Evolutionary conservation across 495 filamentous ascomycete species (phyloP).

Genomic region (Aspergillus sclerotiicarbonarius): DNA sequence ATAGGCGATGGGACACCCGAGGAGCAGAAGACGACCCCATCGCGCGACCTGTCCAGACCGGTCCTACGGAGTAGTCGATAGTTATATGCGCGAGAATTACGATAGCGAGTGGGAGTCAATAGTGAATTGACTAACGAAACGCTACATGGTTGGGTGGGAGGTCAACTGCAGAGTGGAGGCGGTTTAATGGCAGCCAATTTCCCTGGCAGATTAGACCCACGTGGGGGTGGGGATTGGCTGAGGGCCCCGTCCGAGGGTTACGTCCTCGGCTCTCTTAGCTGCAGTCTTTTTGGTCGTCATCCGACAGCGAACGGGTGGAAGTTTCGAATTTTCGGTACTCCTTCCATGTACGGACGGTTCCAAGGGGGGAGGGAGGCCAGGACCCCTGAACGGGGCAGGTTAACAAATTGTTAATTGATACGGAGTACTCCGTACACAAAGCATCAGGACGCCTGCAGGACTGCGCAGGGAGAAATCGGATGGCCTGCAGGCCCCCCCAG

Average conservation of each 20-base stretch:
- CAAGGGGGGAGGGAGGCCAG: not conserved
- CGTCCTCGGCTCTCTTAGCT: not conserved
- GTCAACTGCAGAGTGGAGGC: not conserved
- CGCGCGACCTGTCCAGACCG: not conserved
- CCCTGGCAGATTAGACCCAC: conserved; percentile 22
- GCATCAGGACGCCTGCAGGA: not conserved
- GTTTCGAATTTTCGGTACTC: not conserved
- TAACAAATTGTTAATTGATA: not conserved
- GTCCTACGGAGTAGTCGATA: not conserved
- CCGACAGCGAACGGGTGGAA: not conserved
- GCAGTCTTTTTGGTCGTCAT: not conserved
- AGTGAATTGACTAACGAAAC: not conserved
- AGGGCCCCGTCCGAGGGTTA: not conserved
- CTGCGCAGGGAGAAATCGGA: not conserved
- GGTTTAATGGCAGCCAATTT: conserved; percentile 15
- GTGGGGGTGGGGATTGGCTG: conserved; percentile 25
- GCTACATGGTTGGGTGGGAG: not conserved
- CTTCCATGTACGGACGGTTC: too few relatives aligned
- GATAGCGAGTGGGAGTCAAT: not conserved
- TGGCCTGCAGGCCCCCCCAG: not conserved
- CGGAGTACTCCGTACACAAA: too few relatives aligned
- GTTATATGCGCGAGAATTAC: not conserved
- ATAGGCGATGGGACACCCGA: not conserved
- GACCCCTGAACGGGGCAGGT: not conserved
- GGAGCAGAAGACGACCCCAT: not conserved